Evolutionary conservation across 805 yeast genomes (phyloP), one percentile per base, ranked within the genome.

Genomic region (Zygosaccharomyces kombuchaensis): DNA sequence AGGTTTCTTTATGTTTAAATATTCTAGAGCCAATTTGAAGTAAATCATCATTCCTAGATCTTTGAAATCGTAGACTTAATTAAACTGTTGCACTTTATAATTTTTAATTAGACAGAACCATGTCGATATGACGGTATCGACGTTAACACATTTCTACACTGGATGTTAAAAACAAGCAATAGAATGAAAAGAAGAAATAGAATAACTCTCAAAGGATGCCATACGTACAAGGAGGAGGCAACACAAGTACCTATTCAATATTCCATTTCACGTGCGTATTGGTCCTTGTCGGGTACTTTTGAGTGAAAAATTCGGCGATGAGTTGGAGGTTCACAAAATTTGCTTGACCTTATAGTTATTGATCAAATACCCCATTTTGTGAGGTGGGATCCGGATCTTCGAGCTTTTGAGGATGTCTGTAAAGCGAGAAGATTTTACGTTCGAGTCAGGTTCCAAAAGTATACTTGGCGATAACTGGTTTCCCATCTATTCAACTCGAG

Each of bases 381-480:
- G 34, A 17, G 21, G 30, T 12, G 4, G 4, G 21, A n/a, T 5
- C 16, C 21, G 10, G 8, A 10, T 9, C 14, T 27, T 16, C 9
- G 9, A n/a, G 25, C 4, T 13, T 26, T 12, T 10, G 21, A 12
- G 30, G 22, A 38, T 38, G 41, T 38, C 41, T 10, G 6, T 27
- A 2, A 38, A 44, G 10, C 44, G 50, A 36, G 62, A 57, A 13
- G 52, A 49, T 6, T 59, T 60, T 16, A 31, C 47, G 31, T 60
- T 46, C 30, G 45, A 54, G 14, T 50, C 43, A 14, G 41, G 50
- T 35, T 57, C 51, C 27, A 34, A 44, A 13, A 60, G 65, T 37
- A 31, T 58, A 6, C 47, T 63, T 27, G 67, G 68, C 9, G 47
- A 38, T 6, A 52, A 50, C 16, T 64, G 68, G 67, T 44, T 44